Base-by-base conservation (phyloP, 306 rosid species). In the Styphnolobium japonicum region DNA sequence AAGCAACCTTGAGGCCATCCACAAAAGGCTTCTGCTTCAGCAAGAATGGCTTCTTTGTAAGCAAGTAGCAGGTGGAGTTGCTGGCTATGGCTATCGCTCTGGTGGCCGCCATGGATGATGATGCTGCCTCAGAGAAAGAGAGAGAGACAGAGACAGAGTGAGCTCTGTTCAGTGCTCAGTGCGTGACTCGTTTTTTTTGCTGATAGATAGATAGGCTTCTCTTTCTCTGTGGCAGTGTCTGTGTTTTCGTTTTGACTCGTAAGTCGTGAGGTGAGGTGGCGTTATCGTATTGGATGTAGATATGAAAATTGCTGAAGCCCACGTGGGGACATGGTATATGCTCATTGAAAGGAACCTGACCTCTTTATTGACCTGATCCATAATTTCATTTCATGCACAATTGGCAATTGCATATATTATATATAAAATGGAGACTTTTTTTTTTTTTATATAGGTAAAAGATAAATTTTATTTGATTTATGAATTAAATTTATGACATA, bases 31-130 rank as follows among this genome's bases (percentile, higher is more conserved):
- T 43, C n/a, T 68, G 82, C 66, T 85, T 81, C 12, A 77, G 66
- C 18, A 71, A 57, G 9, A 85, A 71, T 7, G 88, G 74, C 15
- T 76, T 78, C 7, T 85, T 90, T 6, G 81, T 48, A 7, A 93
- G 74, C 4, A 88, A 67, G 66, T 89, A 85, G 19, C 88, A 75
- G 0, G 88, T 75, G 25, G 91, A 12, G 65, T 81, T 81, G 85
- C 88, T 91, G 55, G 88, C 85, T 53, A 84, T 82, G 73, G 88
- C 45, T 16, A 92, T 80, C 53, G 92, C 96, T 86, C 94, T 90
- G 43, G 91, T 91, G 79, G 96, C 85, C 79, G 97, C 98, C 98
- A 94, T 94, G 60, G 73, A 6, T 18, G 53, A 6, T 5, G 51
- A 57, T 75, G 79, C 5, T 70, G 15, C 8, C 23, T 12, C 42